Conservation (phyloP, 1,284 basidiomycete species). For the Malassezia vespertilionis region DNA sequence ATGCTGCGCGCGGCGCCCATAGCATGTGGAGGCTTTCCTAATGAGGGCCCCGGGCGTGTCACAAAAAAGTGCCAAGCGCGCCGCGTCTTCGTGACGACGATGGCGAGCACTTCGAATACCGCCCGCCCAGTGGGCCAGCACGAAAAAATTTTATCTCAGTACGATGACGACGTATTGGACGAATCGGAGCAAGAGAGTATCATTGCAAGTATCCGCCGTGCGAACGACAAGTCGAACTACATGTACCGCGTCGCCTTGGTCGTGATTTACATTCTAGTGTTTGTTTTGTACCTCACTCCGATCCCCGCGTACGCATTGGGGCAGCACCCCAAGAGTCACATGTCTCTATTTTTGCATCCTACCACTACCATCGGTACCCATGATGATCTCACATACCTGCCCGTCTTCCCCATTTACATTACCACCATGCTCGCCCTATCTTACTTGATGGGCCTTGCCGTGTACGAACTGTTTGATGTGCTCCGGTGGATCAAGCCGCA, state of each 20-base stretch:
- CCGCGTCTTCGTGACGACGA: background rate
- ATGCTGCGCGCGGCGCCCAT: background rate
- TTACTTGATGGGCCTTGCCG: slow-evolving; percentile 23
- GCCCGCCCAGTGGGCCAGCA: slow-evolving; percentile 13
- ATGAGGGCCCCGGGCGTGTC: background rate
- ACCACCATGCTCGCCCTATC: slow-evolving; percentile 20
- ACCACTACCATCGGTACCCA: slow-evolving; percentile 34
- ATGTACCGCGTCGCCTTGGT: slow-evolving; percentile 29
- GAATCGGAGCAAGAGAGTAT: slow-evolving; percentile 31
- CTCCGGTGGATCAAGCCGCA: slow-evolving; percentile 18
- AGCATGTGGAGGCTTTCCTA: background rate
- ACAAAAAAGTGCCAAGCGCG: background rate
- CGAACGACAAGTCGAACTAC: slow-evolving; percentile 40
- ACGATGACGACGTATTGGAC: slow-evolving; percentile 26
- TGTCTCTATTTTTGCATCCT: slow-evolving; percentile 33
- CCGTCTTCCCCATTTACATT: slow-evolving; percentile 42
- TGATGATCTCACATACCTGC: slow-evolving; percentile 41
- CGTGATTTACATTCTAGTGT: slow-evolving; percentile 25
- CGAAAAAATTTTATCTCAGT: slow-evolving; percentile 22
- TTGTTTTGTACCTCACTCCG: slow-evolving; percentile 37
- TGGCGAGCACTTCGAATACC: background rate
- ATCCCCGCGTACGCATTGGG: slow-evolving; percentile 39
- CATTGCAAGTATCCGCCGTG: slow-evolving; percentile 24
- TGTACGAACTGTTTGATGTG: slow-evolving; percentile 24
- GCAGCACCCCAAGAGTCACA: slow-evolving; percentile 41